These are phyloP conservation scores for Hibiscus syriacus DNA, from an alignment of 345 rosid genomes.

Conservation along the genomic window DNA sequence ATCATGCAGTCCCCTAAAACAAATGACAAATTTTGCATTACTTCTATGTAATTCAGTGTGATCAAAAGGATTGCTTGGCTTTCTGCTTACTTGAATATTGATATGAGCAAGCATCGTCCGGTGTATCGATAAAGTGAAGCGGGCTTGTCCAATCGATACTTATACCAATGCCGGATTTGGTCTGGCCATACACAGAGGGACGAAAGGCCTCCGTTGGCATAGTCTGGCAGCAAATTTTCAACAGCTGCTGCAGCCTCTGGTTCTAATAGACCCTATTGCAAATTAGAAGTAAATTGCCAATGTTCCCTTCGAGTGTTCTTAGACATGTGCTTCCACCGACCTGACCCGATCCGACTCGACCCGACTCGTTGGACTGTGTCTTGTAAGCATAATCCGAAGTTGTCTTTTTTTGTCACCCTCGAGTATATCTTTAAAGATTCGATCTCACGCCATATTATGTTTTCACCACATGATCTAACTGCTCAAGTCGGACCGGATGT, in stretches of 20 bases:
- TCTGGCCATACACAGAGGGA: constrained; percentile 67
- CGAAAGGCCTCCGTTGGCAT: constrained; percentile 47
- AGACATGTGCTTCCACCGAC: too few relatives aligned
- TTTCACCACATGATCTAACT: too few relatives aligned
- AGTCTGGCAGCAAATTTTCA: constrained; percentile 40
- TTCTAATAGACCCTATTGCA: constrained; percentile 48
- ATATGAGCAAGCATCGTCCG: constrained; percentile 51
- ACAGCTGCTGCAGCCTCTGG: constrained; percentile 66
- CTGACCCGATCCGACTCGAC: too few relatives aligned
- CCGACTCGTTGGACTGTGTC: too few relatives aligned
- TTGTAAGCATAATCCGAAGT: too few relatives aligned
- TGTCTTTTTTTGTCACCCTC: too few relatives aligned
- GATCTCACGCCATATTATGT: too few relatives aligned
- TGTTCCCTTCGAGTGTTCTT: too few relatives aligned
- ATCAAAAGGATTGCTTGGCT: background rate
- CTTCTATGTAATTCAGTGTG: background rate
- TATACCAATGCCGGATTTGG: constrained; percentile 71
- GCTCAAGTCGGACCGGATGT: too few relatives aligned
- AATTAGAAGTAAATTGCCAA: background rate
- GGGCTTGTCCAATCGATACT: constrained; percentile 66
- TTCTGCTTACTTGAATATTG: constrained; percentile 39
- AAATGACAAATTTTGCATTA: background rate
- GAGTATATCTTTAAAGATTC: too few relatives aligned
- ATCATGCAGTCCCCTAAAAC: constrained; percentile 83
- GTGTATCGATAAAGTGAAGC: constrained; percentile 73